Conservation (phyloP, 148 eudicot species). For the Hydrangea macrophylla region DNA sequence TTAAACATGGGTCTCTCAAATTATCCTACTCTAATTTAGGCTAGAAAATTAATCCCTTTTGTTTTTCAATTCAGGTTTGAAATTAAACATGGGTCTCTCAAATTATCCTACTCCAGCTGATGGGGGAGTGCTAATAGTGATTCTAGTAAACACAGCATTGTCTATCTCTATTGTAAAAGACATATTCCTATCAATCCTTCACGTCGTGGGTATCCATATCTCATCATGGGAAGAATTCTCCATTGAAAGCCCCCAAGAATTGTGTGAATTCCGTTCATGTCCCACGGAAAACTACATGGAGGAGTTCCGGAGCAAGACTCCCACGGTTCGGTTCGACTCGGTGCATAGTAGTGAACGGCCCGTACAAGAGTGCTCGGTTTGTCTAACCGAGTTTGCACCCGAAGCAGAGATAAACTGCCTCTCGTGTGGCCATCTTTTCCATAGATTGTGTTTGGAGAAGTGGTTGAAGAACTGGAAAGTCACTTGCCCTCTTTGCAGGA, state of each 20-base stretch:
- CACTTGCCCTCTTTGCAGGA: slow-evolving; percentile 65
- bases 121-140: slow-evolving; percentile 46
- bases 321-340: slow-evolving; percentile 37
- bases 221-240: slow-evolving; percentile 37
- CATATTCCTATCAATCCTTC: slow-evolving; percentile 38
- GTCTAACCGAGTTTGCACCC: slow-evolving; percentile 39
- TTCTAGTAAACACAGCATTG: slow-evolving; percentile 44
- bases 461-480: slow-evolving; percentile 46
- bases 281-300: slow-evolving; percentile 42
- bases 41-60: neutral
- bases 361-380: slow-evolving; percentile 48
- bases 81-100: slow-evolving; percentile 49
- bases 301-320: slow-evolving; percentile 42
- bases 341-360: slow-evolving; percentile 11
- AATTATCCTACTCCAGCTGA: slow-evolving; percentile 45
- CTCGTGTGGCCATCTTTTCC: slow-evolving; percentile 48
- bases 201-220: slow-evolving; percentile 36
- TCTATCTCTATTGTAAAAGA: slow-evolving; percentile 38
- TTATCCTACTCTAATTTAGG: neutral
- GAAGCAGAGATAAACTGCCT: slow-evolving; percentile 44
- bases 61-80: slow-evolving; percentile 8
- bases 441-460: slow-evolving; percentile 42
- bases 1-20: slow-evolving; percentile 52
- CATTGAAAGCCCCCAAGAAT: slow-evolving; percentile 14
- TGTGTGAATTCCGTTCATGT: slow-evolving; percentile 11